Percentiles rank a stretch among this genome's conserved stretches.
These are phyloP conservation scores for Poa annua DNA, from an alignment of 176 grass and related monocot genomes.

Conservation along the genomic window DNA sequence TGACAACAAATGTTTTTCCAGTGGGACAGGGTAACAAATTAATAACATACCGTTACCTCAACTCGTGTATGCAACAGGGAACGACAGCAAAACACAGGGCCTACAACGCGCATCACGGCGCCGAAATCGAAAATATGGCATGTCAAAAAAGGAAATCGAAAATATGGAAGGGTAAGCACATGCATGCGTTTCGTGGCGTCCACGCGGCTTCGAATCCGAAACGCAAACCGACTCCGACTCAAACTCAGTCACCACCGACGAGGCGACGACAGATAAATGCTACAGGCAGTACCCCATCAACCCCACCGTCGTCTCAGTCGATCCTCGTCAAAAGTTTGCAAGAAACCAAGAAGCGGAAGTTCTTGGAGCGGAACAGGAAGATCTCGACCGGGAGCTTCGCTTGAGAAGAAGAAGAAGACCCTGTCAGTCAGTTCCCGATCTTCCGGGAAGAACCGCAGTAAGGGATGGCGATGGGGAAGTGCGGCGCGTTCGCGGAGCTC, in stretches of 20 bases:
- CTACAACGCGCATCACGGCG: no score
- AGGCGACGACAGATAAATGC: no score
- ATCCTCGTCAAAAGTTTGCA: background rate
- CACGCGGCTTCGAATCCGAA: background rate
- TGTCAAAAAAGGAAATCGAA: no score
- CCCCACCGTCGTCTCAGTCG: background rate
- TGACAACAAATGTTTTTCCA: no score
- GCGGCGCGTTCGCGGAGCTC: slow-evolving; percentile 43
- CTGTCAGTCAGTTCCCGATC: background rate
- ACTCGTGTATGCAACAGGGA: no score
- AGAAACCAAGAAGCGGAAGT: background rate
- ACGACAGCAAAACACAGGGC: no score
- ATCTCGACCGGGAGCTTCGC: background rate
- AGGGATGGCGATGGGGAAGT: slow-evolving; percentile 44
- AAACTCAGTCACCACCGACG: background rate
- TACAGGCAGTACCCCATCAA: no score
- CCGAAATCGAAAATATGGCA: no score
- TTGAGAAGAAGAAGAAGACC: background rate
- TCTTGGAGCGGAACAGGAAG: background rate
- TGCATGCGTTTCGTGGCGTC: no score
- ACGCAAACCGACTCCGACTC: background rate
- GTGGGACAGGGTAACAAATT: no score
- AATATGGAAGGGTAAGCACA: no score
- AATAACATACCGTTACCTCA: no score
- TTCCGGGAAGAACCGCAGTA: background rate